Evolutionary conservation across 2,329 filamentous ascomycete genomes (phyloP).

Genomic region (Colletotrichum sp.): DNA sequence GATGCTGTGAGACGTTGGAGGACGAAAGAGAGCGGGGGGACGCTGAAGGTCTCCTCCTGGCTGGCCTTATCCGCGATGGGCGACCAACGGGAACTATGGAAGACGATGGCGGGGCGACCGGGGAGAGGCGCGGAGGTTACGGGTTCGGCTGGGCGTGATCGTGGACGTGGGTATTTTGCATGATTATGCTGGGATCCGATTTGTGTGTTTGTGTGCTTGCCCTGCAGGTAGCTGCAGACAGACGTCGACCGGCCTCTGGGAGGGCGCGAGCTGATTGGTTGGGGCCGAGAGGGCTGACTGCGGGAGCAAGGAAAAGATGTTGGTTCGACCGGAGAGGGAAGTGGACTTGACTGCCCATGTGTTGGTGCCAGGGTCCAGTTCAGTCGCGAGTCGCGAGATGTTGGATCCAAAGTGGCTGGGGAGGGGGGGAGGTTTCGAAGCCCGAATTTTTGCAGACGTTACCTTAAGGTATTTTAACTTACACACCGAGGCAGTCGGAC

Average conservation of each 20-base stretch:
- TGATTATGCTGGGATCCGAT: not conserved
- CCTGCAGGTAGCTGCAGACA: constrained; percentile 12
- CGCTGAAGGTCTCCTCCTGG: not conserved
- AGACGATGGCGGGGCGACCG: not conserved
- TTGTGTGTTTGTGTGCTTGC: constrained; percentile 6
- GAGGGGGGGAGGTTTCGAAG: not conserved
- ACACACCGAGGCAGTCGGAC: not conserved
- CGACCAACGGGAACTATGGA: not conserved
- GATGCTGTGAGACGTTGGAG: not conserved
- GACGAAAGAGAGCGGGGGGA: not conserved
- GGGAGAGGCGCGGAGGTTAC: not conserved
- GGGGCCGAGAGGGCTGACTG: not conserved
- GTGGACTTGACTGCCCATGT: not conserved
- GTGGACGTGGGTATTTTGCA: not conserved
- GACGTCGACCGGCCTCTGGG: not conserved
- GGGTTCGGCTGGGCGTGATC: not conserved
- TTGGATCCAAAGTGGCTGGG: not conserved
- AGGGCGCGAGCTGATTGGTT: not conserved
- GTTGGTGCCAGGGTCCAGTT: not conserved
- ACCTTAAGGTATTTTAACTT: not conserved
- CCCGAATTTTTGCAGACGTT: not conserved
- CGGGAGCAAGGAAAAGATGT: not conserved
- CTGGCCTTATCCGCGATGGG: not conserved
- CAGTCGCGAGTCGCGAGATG: not conserved
- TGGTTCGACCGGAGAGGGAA: not conserved